Evolutionary conservation across 257 asterid species (phyloP), one percentile per base, ranked within the genome.

Genomic region (Scutellaria galericulata): DNA sequence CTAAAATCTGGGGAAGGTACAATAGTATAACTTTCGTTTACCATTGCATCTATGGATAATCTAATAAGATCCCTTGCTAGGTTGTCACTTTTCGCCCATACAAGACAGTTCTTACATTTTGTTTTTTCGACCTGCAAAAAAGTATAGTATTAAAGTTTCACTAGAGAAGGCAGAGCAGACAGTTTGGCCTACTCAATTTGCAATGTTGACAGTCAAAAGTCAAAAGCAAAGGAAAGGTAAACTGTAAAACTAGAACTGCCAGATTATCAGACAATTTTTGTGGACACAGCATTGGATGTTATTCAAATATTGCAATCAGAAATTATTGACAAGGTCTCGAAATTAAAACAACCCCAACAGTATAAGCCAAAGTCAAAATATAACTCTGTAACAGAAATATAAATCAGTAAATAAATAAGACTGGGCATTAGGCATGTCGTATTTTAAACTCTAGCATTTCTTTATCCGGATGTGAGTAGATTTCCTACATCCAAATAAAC

Each of bases 81-180:
- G 60, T 75, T 86, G 83, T 94, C 99, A 78, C 97, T 94, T 89
- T 94, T 94, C 35, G 99, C 93, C 97, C 99, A 94, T 62, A 94
- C 82, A 73, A 91, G 70, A 72, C 98, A 94, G 81, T 91, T 94
- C 81, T 66, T 81, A 67, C 96, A 94, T 55, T 85, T 77, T 66
- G 87, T 77, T 68, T 77, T 88, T 76, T 84, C 80, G 44, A 91
- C 84, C 99, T 94, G 89, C 78, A 83, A 70, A 31, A 31, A 79
- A 46, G 63, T 42, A 72, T 64, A n/a, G 22, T 11, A 66, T 52
- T 31, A 57, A 48, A 63, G 74, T 77, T 31, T 67, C 42, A 61
- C 68, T 50, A 71, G 56, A 40, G 14, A 55, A 63, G 41, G 13
- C 57, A 48, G 6, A 59, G 65, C 47, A 58, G 68, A 50, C 11